phyloP scores from a whole-genome alignment of 2,329 filamentous ascomycete genomes.

The Ascocoryne sarcoides region DNA sequence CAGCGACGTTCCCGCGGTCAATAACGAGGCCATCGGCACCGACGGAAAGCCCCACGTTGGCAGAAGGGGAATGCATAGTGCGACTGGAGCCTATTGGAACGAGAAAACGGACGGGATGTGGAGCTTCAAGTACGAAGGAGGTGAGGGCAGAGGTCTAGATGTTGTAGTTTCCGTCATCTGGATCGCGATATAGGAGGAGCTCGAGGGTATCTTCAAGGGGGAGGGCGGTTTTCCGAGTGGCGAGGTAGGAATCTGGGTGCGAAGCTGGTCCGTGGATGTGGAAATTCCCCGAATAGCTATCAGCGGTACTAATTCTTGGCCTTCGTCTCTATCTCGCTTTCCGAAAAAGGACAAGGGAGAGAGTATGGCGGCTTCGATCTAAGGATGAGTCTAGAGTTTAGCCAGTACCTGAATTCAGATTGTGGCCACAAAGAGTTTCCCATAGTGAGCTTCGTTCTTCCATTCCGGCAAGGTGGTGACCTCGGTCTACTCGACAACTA shows the following conservation, averaged over 20 bases:
- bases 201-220: not conserved
- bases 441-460: too few relatives aligned
- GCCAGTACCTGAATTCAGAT: too few relatives aligned
- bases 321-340: not conserved
- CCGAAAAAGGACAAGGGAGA: too few relatives aligned
- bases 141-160: slow-evolving; percentile 58
- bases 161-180: slow-evolving; percentile 69
- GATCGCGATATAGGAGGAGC: slow-evolving; percentile 42
- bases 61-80: slow-evolving; percentile 82
- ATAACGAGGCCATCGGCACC: slow-evolving; percentile 39
- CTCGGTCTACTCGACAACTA: too few relatives aligned
- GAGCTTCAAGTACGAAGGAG: slow-evolving; percentile 75
- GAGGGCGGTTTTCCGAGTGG: not conserved
- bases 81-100: slow-evolving; percentile 81
- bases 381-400: too few relatives aligned
- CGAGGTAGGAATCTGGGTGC: not conserved
- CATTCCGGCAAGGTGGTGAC: too few relatives aligned
- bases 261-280: too few relatives aligned
- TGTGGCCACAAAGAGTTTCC: too few relatives aligned
- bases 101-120: slow-evolving; percentile 86
- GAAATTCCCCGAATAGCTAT: slow-evolving; percentile 12
- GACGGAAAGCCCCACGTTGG: slow-evolving; percentile 66
- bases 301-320: slow-evolving; percentile 6
- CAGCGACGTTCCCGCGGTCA: not conserved
- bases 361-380: too few relatives aligned